Base-by-base conservation (phyloP, 2,329 filamentous ascomycete species). In the Ascochyta fabae region DNA sequence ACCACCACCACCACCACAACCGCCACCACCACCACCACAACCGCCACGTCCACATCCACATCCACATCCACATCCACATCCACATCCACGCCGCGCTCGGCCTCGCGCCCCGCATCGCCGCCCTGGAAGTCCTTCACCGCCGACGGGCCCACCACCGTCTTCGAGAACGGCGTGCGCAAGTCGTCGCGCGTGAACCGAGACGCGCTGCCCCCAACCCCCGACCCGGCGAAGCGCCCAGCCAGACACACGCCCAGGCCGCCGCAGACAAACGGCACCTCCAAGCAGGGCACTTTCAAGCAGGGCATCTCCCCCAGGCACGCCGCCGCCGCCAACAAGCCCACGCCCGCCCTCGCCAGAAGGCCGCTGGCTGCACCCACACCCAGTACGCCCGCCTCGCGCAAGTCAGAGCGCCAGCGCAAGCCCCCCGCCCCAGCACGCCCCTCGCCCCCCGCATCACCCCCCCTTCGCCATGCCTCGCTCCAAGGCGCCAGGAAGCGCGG, bases 91-190 rank as follows among this genome's bases (percentile, higher is more conserved):
- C 66, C 67, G 43, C 73, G 71, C 48, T 72, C 74, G 4, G 61
- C 67, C 12, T 73, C 80, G 59, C 75, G 80, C 77, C 78, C 80
- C 48, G 82, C 84, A 57, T 98, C 94, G 60, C 95, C 95, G 62
- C 95, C 95, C 22, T 99, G 95, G 95, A 98, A 95, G 80, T 91
- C 87, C 69, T 84, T 90, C 60, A 84, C 84, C 56, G 91, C 90
- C 36, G 90, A 96, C 26, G 95, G 95, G 0, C 95, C 95, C 22
- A 95, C 94, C 3, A 89, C 90, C 0, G 93, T 96, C 72, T 84
- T 89, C 41, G 81, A 85, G 71, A 83, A 85, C 70, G 86, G 86
- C 35, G 81, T 81, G 62, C 79, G 86, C 56, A 86, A 84, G 73
- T 88, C 86, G 40, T 83, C 84, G 44, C 79, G 86, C 64, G 83